Base-by-base conservation (phyloP, 306 rosid genomes). In the Sicyos edulis region DNA sequence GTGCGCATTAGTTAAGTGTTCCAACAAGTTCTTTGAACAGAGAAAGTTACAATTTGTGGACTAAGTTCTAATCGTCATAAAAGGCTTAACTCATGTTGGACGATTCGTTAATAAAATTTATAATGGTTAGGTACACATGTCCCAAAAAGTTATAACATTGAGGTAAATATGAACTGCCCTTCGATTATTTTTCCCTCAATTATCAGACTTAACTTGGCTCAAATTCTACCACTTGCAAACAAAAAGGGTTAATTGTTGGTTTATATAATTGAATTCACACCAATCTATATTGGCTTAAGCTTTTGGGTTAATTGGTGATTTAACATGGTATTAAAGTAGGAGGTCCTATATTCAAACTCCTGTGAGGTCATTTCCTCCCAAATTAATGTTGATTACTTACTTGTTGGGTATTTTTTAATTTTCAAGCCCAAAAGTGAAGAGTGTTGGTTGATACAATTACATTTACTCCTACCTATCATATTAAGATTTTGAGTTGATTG, bases 1-100 rank as follows among this genome's bases (percentile, higher is more conserved):
- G 96, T 95, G 81, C 77, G 64, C 81, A 77, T 76, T 66, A 73
- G 87, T 91, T 84, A 93, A 91, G 96, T 72, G 63, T 72, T 77
- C 58, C 79, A 78, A 79, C 81, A 75, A 62, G 51, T 54, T 75
- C 44, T 63, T 42, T 55, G 49, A 40, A 13, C 63, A 72, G 67
- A 72, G 24, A 72, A 44, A 6, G 53, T 71, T 47, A 17, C 20
- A 50, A 47, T 47, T 12, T 21, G 14, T 70, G 24, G 14, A 70
- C 24, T 10, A 22, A 26, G 57, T 13, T 15, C 21, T 37, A 26
- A 20, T 4, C 19, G 4, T 44, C 11, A 45, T 45, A 44, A 44
- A 45, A 21, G 7, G 7, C 72, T 50, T 20, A 45, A 47, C 55
- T 21, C 37, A 3, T 66, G 19, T 66, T 12, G 10, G 2, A 65